Base-by-base conservation (phyloP, 441 rosid genomes). In the Populus trichocarpa region DNA sequence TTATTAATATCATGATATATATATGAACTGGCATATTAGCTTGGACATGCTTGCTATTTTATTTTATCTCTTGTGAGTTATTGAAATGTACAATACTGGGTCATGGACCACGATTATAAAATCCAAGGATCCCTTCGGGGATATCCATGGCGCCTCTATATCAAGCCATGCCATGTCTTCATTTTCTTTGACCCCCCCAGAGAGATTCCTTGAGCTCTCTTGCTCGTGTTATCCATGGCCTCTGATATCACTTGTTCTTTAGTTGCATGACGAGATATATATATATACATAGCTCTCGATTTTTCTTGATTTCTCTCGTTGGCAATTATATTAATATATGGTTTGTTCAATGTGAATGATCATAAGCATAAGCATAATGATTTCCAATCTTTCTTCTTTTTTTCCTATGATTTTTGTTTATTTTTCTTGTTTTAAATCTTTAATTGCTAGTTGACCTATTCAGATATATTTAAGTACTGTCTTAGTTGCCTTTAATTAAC, bases 1-100 rank as follows among this genome's bases (percentile, higher is more conserved):
- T 7, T 64, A 66, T 73, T 33, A 33, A 33, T 73, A 73, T 73
- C 76, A 32, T 35, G 38, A 33, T 38, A 72, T 71, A 72, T 71
- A 2, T 20, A 26, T 46, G 22, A 66, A 67, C 26, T 57, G 69
- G 13, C 20, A 46, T 40, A 10, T 6, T 33, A 46, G 16, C 53
- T 9, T 13, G 53, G 53, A 13, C 53, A 46, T 40, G 50, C 50
- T 40, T 46, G 16, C 53, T 14, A 46, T 12, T 46, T 11, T 11
- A 46, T 11, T 46, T 46, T 11, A 46, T 13, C 18, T 46, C 3
- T 46, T 40, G 50, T 3, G 14, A 46, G 13, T 46, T 46, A 13
- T 46, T 12, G 53, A 46, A 46, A 46, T 4, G 16, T 46, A 46
- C 53, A 3, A 46, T 53, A 53, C 6, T 2, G 61, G 61, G 61